A percentile compares a stretch with the other conserved stretches of the same genome.
Evolutionary conservation across 1,139 yeast species (phyloP).

Genomic region (Debaryomycetaceae sp.): DNA sequence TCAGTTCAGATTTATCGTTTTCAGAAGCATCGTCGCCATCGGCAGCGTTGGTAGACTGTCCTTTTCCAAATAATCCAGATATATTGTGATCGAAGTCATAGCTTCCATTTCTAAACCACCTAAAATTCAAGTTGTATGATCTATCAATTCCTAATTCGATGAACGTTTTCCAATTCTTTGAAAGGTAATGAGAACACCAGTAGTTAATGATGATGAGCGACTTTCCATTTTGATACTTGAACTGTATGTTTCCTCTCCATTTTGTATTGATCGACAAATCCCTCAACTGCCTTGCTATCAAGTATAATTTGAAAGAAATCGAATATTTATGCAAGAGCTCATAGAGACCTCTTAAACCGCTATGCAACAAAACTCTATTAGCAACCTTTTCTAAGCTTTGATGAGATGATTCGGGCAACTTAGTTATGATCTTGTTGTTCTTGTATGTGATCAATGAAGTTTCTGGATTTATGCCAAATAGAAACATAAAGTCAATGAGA

Average conservation of each 20-base stretch:
- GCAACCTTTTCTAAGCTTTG: constrained; percentile 51
- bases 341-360: constrained; percentile 59
- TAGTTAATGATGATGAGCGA: constrained; percentile 62
- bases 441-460: constrained; percentile 29
- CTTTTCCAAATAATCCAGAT: constrained; percentile 9
- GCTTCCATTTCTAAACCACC: constrained; percentile 67
- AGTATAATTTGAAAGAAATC: constrained; percentile 67
- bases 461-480: constrained; percentile 46
- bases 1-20: constrained; percentile 6
- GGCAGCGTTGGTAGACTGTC: background rate
- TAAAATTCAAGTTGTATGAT: constrained; percentile 48
- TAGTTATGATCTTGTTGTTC: constrained; percentile 25
- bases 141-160: constrained; percentile 66
- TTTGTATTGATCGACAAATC: constrained; percentile 47
- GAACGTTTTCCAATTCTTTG: constrained; percentile 40
- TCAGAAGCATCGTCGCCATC: constrained; percentile 5
- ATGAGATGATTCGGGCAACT: constrained; percentile 33
- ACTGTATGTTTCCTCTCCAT: constrained; percentile 69
- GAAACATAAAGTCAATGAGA: constrained; percentile 71
- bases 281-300: constrained; percentile 63
- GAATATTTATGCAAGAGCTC: constrained; percentile 69
- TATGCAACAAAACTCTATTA: constrained; percentile 52
- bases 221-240: constrained; percentile 61
- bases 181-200: constrained; percentile 55
- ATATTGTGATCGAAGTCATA: constrained; percentile 20